Evolutionary conservation across 371 early-diverging fungal species (phyloP).

Genomic region (Ordospora pajunii): DNA sequence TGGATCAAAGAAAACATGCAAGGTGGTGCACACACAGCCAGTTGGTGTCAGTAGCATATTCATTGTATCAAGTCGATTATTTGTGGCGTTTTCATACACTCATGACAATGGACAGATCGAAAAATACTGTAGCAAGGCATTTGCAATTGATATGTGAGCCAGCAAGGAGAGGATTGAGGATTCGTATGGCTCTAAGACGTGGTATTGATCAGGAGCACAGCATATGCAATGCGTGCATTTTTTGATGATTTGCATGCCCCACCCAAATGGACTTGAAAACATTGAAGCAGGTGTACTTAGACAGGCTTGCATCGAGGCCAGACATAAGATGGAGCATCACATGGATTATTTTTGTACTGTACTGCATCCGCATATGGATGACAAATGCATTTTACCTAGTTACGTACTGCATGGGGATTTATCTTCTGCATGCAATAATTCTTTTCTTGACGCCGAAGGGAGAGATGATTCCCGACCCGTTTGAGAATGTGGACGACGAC

Average conservation of each 20-base stretch:
- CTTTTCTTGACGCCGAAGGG: constrained; percentile 59
- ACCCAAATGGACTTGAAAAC: constrained; percentile 34
- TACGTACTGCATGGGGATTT: constrained; percentile 57
- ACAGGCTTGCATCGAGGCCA: constrained; percentile 42
- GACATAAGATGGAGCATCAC: constrained; percentile 53
- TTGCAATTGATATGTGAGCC: no score
- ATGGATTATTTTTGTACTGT: constrained; percentile 32
- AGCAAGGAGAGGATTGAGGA: background rate
- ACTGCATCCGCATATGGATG: constrained; percentile 38
- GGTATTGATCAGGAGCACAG: background rate
- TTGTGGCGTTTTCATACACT: background rate
- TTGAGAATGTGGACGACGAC: constrained; percentile 52
- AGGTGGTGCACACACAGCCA: background rate
- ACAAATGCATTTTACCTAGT: constrained; percentile 49
- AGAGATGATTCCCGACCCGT: constrained; percentile 58
- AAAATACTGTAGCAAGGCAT: no score
- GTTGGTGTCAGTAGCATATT: background rate
- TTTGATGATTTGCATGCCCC: background rate
- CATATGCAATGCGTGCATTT: background rate
- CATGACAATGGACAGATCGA: background rate
- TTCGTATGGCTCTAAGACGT: background rate
- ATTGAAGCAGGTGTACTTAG: constrained; percentile 52
- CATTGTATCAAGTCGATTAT: background rate
- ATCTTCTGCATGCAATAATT: constrained; percentile 60
- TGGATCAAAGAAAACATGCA: background rate